Conservation (phyloP, 352 stramenopile genomes). For the Phytophthora melonis region DNA sequence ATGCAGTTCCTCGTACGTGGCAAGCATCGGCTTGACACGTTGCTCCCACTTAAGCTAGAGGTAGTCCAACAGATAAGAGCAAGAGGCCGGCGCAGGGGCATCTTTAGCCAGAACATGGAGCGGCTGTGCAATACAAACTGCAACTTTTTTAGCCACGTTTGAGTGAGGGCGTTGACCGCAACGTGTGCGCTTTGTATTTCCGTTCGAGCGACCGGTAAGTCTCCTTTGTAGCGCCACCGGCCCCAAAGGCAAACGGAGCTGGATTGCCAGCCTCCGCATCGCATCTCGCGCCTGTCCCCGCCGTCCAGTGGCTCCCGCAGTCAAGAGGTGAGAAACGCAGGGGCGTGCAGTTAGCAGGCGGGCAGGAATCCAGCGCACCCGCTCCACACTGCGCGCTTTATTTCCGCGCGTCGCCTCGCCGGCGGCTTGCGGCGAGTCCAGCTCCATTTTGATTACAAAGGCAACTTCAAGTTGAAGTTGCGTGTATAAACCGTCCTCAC, state of each 20-base stretch:
- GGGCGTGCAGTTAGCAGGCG: not conserved
- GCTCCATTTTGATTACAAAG: not conserved
- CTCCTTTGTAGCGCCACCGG: not conserved
- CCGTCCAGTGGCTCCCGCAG: not conserved
- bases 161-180: not conserved
- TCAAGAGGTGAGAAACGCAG: slow-evolving; percentile 1
- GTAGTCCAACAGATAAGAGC: too few species aligned
- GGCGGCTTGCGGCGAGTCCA: not conserved
- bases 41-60: slow-evolving; percentile 23
- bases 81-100: too few species aligned
- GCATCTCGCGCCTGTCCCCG: not conserved
- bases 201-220: too few species aligned
- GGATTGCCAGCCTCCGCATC: not conserved
- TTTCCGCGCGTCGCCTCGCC: not conserved
- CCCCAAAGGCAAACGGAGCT: not conserved
- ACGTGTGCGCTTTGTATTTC: too few species aligned
- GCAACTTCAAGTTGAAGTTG: not conserved
- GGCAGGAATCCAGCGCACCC: not conserved
- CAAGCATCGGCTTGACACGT: slow-evolving; percentile 6
- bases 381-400: not conserved
- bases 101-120: not conserved
- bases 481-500: not conserved
- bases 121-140: not conserved
- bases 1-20: slow-evolving; percentile 23
- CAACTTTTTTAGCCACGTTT: not conserved